phyloP scores from a whole-genome alignment of 305 asterid species.

The Solanum hybrid region DNA sequence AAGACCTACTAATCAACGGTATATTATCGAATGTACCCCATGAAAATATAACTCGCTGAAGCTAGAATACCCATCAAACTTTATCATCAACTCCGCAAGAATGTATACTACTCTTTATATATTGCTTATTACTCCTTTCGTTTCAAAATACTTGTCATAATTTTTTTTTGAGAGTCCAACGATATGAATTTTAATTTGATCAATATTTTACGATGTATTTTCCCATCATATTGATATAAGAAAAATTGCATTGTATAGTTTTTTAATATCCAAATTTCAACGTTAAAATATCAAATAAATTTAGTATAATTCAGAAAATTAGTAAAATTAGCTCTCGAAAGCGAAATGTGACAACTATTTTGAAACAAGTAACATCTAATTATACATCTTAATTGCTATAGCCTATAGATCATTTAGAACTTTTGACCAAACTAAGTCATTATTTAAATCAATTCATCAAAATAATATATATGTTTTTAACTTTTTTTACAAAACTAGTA shows the following conservation, averaged over 20 bases:
- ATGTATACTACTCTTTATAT: neutral
- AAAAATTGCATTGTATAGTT: neutral
- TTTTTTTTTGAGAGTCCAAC: too few species aligned
- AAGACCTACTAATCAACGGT: neutral
- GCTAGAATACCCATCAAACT: neutral
- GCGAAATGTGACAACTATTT: too few species aligned
- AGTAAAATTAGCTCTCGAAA: neutral
- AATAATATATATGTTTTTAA: too few species aligned
- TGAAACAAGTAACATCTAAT: neutral
- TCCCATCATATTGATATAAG: neutral
- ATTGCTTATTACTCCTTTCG: neutral
- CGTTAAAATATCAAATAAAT: neutral
- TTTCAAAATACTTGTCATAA: neutral
- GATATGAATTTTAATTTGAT: too few species aligned
- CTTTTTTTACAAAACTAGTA: too few species aligned
- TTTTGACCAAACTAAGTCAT: too few species aligned
- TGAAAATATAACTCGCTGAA: neutral
- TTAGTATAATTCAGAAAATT: too few species aligned
- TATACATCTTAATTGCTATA: neutral
- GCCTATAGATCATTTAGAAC: neutral
- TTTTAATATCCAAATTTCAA: too few species aligned
- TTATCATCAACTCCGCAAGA: neutral
- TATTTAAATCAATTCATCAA: too few species aligned
- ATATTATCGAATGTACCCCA: neutral
- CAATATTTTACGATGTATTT: too few species aligned